Percentiles rank a stretch among this genome's conserved stretches.
Conservation (phyloP, 768 basidiomycete genomes). For the Phylloporus scabripes region DNA sequence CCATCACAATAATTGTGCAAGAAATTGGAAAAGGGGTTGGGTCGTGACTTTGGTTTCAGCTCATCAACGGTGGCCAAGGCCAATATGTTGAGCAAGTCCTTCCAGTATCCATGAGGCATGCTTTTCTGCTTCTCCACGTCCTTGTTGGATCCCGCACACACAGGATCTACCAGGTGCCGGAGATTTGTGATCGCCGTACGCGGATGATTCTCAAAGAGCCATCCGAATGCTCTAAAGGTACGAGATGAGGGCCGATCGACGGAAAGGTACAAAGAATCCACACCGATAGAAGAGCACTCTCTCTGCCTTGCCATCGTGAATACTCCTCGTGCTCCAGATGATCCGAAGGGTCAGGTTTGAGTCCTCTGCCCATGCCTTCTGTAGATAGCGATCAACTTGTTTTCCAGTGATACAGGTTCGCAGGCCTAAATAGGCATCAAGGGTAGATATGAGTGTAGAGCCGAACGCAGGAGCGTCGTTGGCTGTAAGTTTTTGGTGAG, state of each 20-base stretch:
- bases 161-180: slow-evolving; percentile 45
- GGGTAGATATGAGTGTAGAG: slow-evolving; percentile 46
- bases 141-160: slow-evolving; percentile 31
- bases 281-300: slow-evolving; percentile 57
- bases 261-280: slow-evolving; percentile 6
- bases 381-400: slow-evolving; percentile 34
- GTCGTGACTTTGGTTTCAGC: slow-evolving; percentile 25
- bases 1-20: slow-evolving; percentile 18
- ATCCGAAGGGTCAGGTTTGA: slow-evolving; percentile 52
- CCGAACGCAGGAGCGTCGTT: slow-evolving; percentile 48
- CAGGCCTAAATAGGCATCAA: slow-evolving; percentile 55
- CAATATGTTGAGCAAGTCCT: slow-evolving; percentile 67
- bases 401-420: slow-evolving; percentile 17
- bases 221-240: slow-evolving; percentile 47
- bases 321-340: slow-evolving; percentile 65
- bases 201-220: slow-evolving; percentile 65
- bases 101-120: slow-evolving; percentile 62
- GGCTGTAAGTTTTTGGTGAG: slow-evolving; percentile 42
- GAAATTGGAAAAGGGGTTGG: slow-evolving; percentile 17
- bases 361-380: slow-evolving; percentile 54
- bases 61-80: slow-evolving; percentile 52
- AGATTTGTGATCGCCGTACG: slow-evolving; percentile 65
- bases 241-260: not conserved
- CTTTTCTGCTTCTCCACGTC: slow-evolving; percentile 1
- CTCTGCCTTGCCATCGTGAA: slow-evolving; percentile 63